These are phyloP conservation scores for Neonectria coccinea DNA, from an alignment of 2,329 filamentous ascomycete species.

Conservation along the genomic window DNA sequence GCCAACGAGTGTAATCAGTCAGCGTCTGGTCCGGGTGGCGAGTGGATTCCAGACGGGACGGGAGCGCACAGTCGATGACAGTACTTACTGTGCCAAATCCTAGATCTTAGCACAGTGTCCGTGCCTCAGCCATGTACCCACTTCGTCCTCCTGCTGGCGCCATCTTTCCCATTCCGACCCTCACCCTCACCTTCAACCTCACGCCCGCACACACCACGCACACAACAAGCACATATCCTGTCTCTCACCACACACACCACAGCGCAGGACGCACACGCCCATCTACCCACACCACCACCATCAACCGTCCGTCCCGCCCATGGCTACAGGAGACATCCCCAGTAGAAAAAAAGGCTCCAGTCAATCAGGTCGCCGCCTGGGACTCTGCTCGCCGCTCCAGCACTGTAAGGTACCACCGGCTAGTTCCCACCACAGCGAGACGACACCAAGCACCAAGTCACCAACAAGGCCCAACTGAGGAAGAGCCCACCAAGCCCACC, in stretches of 20 bases:
- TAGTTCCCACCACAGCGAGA: constrained; percentile 9
- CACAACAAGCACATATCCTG: background rate
- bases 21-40: constrained; percentile 25
- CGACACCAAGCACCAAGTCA: constrained; percentile 18
- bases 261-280: constrained; percentile 9
- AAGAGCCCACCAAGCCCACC: constrained; percentile 17
- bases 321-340: constrained; percentile 19
- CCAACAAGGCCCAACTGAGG: constrained; percentile 14
- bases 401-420: constrained; percentile 30
- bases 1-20: constrained; percentile 18
- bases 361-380: constrained; percentile 18
- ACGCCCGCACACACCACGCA: constrained; percentile 1
- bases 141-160: constrained; percentile 18
- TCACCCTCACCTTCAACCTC: constrained; percentile 11
- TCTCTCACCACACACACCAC: constrained; percentile 8
- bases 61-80: constrained; percentile 1
- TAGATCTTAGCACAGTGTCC: constrained; percentile 4
- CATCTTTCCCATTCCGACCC: constrained; percentile 23
- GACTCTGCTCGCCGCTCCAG: constrained; percentile 12
- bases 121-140: constrained; percentile 15
- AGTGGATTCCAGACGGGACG: constrained; percentile 14
- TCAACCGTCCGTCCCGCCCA: constrained; percentile 19
- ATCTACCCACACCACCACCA: constrained; percentile 25
- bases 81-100: constrained; percentile 6
- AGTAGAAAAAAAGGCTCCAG: constrained; percentile 17